Percentiles rank a stretch among this genome's conserved stretches.
phyloP scores from a whole-genome alignment of 306 rosid genomes.

The Herpetospermum pedunculosum region DNA sequence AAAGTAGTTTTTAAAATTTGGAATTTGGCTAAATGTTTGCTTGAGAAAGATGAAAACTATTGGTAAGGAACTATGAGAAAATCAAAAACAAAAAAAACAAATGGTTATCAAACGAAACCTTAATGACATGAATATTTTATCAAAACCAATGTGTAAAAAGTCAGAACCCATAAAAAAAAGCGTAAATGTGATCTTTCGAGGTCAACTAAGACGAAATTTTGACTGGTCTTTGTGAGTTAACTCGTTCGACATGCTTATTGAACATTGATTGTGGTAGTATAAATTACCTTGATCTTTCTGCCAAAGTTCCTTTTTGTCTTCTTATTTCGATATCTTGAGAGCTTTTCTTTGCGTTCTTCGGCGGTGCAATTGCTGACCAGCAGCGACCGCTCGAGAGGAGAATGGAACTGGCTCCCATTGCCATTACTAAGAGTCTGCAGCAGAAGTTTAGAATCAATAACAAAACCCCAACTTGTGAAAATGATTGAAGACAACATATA shows the following conservation, averaged over 20 bases:
- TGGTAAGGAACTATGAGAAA: too few species aligned
- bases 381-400: conserved; percentile 52
- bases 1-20: too few species aligned
- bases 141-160: not conserved
- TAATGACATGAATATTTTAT: not conserved
- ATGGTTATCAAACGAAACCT: too few species aligned
- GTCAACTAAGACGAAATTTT: not conserved
- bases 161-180: not conserved
- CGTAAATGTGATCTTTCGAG: not conserved
- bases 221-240: not conserved
- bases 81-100: too few species aligned
- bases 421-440: conserved; percentile 75
- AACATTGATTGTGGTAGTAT: not conserved
- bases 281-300: conserved; percentile 88
- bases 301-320: conserved; percentile 87
- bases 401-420: conserved; percentile 33
- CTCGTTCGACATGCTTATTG: not conserved
- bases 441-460: conserved; percentile 39
- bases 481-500: conserved; percentile 24
- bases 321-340: conserved; percentile 88
- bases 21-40: too few species aligned
- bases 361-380: conserved; percentile 47
- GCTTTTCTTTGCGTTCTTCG: conserved; percentile 81
- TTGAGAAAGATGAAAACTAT: too few species aligned
- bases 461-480: conserved; percentile 20